A percentile compares a stretch with the other conserved stretches of the same genome.
These are phyloP conservation scores for Boehmeria nivea DNA, from an alignment of 306 rosid genomes.

Conservation along the genomic window DNA sequence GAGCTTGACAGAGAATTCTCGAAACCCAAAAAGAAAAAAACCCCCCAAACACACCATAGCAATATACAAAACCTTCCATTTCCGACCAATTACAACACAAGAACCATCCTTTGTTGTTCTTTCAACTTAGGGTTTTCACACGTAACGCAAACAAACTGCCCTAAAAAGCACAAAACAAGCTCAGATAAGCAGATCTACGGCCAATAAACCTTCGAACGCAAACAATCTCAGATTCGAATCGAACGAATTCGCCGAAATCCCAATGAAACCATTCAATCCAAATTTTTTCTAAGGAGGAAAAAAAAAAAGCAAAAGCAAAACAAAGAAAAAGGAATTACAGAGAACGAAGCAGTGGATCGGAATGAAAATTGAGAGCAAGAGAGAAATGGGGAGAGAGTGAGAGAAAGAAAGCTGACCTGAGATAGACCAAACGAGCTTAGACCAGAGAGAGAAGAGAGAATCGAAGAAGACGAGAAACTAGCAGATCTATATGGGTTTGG, in stretches of 20 bases:
- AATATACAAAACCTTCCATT: neutral
- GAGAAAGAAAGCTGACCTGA: conserved; percentile 48
- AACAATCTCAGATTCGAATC: conserved; percentile 7
- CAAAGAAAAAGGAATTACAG: neutral
- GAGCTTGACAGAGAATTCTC: too few species aligned
- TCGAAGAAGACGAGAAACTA: conserved; percentile 29
- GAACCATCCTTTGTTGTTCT: neutral
- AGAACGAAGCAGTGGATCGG: neutral
- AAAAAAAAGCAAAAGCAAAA: neutral
- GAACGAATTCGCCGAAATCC: neutral
- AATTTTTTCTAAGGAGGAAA: neutral
- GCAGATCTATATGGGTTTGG: conserved; percentile 53
- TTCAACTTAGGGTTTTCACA: conserved; percentile 13
- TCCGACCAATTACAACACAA: neutral
- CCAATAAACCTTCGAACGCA: neutral
- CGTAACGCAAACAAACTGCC: neutral
- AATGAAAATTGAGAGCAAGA: neutral
- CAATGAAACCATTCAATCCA: neutral
- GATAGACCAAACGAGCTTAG: conserved; percentile 36
- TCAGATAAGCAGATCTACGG: conserved; percentile 23
- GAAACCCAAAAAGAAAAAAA: too few species aligned
- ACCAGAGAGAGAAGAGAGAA: conserved; percentile 19
- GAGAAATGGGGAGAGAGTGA: neutral
- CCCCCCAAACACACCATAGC: neutral
- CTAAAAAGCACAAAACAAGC: neutral